Evolutionary conservation across 805 yeast species (phyloP).

Genomic region (Ogataea saltuana): DNA sequence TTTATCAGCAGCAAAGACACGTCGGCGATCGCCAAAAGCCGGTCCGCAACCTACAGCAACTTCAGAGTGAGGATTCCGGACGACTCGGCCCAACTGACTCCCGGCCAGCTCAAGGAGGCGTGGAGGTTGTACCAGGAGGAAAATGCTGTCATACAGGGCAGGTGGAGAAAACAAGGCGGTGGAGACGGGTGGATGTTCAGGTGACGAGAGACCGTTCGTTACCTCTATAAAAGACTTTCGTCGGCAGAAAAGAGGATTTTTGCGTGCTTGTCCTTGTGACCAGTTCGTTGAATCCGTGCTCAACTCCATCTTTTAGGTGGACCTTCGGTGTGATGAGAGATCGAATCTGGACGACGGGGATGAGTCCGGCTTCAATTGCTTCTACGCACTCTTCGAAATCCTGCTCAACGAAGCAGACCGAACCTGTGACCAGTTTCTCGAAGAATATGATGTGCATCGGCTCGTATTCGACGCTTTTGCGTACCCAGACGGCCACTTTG

Average conservation of each 20-base stretch:
- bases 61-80: constrained; percentile 28
- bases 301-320: constrained; percentile 41
- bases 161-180: constrained; percentile 73
- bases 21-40: constrained; percentile 4
- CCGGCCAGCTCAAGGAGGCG: constrained; percentile 86
- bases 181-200: constrained; percentile 72
- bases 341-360: constrained; percentile 38
- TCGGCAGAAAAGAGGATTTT: constrained; percentile 45
- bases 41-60: constrained; percentile 15
- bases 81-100: constrained; percentile 61
- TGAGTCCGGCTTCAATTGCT: constrained; percentile 40
- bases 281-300: constrained; percentile 44
- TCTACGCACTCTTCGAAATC: constrained; percentile 46
- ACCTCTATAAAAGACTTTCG: too few relatives aligned
- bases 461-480: constrained; percentile 42
- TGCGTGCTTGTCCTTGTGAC: constrained; percentile 47
- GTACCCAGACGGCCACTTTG: constrained; percentile 54
- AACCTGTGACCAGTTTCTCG: constrained; percentile 47
- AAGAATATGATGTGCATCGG: constrained; percentile 47
- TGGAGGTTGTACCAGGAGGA: constrained; percentile 77
- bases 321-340: constrained; percentile 43
- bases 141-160: constrained; percentile 57
- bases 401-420: constrained; percentile 44
- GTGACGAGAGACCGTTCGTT: constrained; percentile 26
- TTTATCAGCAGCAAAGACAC: constrained; percentile 5